Conservation (phyloP, 2,329 filamentous ascomycete genomes). For the Neofusicoccum sp. region DNA sequence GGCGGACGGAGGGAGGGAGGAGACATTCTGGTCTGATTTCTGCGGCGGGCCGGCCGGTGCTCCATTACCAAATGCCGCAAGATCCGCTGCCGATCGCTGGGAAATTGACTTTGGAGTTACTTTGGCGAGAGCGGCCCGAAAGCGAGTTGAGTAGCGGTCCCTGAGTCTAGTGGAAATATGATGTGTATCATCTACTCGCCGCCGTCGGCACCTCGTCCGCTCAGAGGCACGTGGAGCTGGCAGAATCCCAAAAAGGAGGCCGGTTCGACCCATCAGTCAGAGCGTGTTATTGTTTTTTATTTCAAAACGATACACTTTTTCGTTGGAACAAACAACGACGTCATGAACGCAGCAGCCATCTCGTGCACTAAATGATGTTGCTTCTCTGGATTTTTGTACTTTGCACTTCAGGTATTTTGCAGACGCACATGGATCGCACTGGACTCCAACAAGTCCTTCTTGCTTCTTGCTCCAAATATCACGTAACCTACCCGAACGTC, state of each 20-base stretch:
- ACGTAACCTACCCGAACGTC: not conserved
- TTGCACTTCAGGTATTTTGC: conserved; percentile 4
- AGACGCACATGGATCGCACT: not conserved
- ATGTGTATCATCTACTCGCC: not conserved
- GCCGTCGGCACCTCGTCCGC: not conserved
- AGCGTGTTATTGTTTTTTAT: not conserved
- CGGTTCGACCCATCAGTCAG: not conserved
- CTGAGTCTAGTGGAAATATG: not conserved
- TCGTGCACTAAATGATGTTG: not conserved
- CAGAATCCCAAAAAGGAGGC: not conserved
- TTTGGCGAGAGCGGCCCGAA: not conserved
- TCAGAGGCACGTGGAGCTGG: not conserved
- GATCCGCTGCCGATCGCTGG: not conserved
- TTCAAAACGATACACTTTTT: not conserved
- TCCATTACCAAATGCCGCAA: not conserved
- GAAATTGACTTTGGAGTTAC: not conserved
- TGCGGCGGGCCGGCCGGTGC: not conserved
- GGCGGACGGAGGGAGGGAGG: no score
- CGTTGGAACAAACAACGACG: not conserved
- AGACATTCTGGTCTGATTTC: not conserved
- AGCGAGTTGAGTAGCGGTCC: not conserved
- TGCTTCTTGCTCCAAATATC: not conserved
- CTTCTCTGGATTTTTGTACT: conserved; percentile 5
- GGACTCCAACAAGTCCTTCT: not conserved
- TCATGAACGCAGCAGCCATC: not conserved